Evolutionary conservation across 1,139 yeast genomes (phyloP).

Genomic region (Pichia terricola): DNA sequence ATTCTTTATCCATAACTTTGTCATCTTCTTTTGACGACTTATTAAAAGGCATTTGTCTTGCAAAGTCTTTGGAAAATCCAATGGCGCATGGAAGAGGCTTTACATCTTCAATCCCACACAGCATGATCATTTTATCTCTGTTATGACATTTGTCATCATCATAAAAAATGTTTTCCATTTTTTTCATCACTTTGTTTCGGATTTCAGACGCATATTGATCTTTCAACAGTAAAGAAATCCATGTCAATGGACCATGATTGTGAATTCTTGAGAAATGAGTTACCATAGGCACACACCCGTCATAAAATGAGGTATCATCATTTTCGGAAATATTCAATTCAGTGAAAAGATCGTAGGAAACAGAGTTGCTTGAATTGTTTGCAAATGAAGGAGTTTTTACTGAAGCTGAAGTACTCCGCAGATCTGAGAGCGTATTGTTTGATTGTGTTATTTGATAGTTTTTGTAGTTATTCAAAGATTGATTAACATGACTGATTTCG

Average conservation of each 20-base stretch:
- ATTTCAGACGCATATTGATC: conserved; percentile 25
- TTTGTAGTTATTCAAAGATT: neutral
- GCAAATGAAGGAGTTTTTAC: neutral
- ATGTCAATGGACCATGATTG: conserved; percentile 41
- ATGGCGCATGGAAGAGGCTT: conserved; percentile 9
- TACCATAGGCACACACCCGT: conserved; percentile 34
- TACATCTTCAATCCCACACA: conserved; percentile 28
- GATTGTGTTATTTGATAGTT: neutral
- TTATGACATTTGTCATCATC: conserved; percentile 22
- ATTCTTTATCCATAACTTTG: neutral
- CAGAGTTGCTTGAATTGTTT: neutral
- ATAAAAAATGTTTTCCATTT: conserved; percentile 21
- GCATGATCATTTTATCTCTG: conserved; percentile 24
- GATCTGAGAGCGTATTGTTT: neutral
- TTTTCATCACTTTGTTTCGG: conserved; percentile 17
- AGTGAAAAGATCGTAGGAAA: neutral
- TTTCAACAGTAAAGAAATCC: conserved; percentile 37
- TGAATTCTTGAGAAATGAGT: conserved; percentile 31
- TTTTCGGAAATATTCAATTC: conserved; percentile 7
- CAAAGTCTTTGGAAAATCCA: neutral
- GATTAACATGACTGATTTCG: neutral
- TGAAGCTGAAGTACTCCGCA: neutral
- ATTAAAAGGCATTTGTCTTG: neutral
- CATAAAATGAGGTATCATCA: conserved; percentile 32
- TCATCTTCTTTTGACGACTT: neutral